Conservation (phyloP, 108 stramenopile species). For the Nannochloropsis gaditana region DNA sequence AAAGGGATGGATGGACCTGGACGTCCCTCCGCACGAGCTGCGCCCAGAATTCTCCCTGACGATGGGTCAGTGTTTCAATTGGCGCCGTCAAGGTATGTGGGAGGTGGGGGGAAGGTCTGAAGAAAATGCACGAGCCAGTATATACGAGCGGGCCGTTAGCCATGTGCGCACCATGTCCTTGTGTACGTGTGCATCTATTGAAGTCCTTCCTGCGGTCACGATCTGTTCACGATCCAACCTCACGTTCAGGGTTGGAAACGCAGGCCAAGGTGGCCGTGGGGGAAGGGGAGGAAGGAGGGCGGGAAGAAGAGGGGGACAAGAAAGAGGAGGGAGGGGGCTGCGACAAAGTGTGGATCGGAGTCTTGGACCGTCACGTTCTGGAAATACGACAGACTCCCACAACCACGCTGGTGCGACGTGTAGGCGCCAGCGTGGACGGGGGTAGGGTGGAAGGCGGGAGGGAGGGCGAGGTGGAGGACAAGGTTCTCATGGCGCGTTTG, state of each 20-base stretch:
- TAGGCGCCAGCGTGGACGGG: neutral
- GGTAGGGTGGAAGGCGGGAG: neutral
- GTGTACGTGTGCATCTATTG: too few species aligned
- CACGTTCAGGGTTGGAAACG: too few species aligned
- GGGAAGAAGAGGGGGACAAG: neutral
- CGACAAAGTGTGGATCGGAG: neutral
- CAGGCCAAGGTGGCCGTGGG: neutral
- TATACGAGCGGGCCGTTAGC: neutral
- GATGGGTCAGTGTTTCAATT: constrained; percentile 50
- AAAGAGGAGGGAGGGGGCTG: neutral
- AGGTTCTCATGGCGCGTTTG: constrained; percentile 7
- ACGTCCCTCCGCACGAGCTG: constrained; percentile 38
- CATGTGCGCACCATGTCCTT: too few species aligned
- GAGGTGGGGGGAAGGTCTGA: neutral
- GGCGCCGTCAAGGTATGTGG: constrained; percentile 29
- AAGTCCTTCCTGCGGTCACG: too few species aligned
- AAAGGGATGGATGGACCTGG: constrained; percentile 30
- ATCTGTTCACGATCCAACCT: too few species aligned
- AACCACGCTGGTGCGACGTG: neutral
- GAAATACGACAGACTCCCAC: neutral
- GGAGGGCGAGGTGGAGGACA: neutral
- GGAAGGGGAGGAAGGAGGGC: neutral
- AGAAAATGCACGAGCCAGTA: neutral
- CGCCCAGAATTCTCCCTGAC: constrained; percentile 32
- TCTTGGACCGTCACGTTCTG: neutral